phyloP scores from a whole-genome alignment of 176 grass and related monocot genomes.

The Rhynchospora breviuscula region DNA sequence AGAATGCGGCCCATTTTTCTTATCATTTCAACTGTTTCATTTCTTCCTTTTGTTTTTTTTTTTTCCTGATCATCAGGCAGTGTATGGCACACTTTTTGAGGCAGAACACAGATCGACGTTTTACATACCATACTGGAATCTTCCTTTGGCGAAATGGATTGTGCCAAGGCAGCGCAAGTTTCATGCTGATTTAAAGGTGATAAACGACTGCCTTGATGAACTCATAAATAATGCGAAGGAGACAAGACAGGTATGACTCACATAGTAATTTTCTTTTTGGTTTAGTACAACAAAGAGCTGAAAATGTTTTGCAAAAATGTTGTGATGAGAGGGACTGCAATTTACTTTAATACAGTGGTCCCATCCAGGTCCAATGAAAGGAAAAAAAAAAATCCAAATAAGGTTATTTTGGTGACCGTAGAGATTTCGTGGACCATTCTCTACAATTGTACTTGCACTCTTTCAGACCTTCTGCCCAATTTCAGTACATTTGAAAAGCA shows the following conservation, averaged over 20 bases:
- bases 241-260: constrained; percentile 58
- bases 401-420: background rate
- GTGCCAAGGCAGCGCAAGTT: constrained; percentile 88
- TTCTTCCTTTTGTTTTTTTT: constrained; percentile 10
- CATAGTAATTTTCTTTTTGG: constrained; percentile 4
- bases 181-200: constrained; percentile 77
- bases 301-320: background rate
- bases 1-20: background rate
- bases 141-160: constrained; percentile 79
- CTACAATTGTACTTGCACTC: background rate
- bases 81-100: constrained; percentile 97
- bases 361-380: background rate
- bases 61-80: constrained; percentile 45
- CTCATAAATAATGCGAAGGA: constrained; percentile 97
- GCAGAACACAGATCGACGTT: constrained; percentile 95
- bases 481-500: background rate
- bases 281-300: background rate
- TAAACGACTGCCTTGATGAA: constrained; percentile 82
- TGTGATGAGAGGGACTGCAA: background rate
- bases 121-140: constrained; percentile 98
- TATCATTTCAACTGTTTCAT: background rate
- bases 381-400: background rate
- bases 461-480: background rate
- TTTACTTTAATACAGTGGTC: background rate
- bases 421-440: too few relatives aligned